Percentiles rank a stretch among this genome's conserved stretches.
These are phyloP conservation scores for Leptographium wingfieldii DNA, from an alignment of 2,329 filamentous ascomycete species.

Conservation along the genomic window DNA sequence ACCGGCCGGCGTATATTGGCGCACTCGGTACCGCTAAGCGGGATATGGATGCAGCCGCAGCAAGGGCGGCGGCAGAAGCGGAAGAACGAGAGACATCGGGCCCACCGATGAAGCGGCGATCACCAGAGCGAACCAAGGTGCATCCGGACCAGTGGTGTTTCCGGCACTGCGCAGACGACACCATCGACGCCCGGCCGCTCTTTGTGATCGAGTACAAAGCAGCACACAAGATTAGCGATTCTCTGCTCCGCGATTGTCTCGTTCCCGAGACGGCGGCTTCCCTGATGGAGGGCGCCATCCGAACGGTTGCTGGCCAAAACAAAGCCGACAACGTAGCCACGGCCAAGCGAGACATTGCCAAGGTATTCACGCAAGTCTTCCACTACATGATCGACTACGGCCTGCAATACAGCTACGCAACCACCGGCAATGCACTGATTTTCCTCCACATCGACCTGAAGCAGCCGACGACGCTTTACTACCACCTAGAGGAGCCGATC, in stretches of 20 bases:
- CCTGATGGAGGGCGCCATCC: slow-evolving; percentile 3
- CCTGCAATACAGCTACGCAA: slow-evolving; percentile 4
- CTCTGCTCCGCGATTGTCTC: neutral
- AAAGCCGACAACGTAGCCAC: neutral
- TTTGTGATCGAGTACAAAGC: slow-evolving; percentile 8
- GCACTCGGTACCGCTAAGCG: slow-evolving; percentile 2
- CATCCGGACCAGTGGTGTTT: slow-evolving; percentile 6
- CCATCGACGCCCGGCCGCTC: neutral
- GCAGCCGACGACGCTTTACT: slow-evolving; percentile 1
- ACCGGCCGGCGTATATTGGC: slow-evolving; percentile 1
- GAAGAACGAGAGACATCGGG: neutral
- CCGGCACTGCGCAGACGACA: neutral
- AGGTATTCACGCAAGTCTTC: slow-evolving; percentile 2
- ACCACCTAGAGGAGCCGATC: slow-evolving; percentile 4
- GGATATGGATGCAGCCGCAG: slow-evolving; percentile 1
- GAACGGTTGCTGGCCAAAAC: neutral
- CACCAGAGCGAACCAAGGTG: slow-evolving; percentile 1
- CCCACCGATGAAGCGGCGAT: neutral
- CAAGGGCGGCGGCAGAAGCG: neutral
- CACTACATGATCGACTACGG: slow-evolving; percentile 8
- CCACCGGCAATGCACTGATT: slow-evolving; percentile 3
- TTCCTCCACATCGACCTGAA: slow-evolving; percentile 1
- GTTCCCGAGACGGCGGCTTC: neutral
- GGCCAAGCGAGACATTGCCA: slow-evolving; percentile 1
- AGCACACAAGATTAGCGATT: slow-evolving; percentile 4